Base-by-base conservation (phyloP, 2,329 filamentous ascomycete species). In the Diaporthe batatas region DNA sequence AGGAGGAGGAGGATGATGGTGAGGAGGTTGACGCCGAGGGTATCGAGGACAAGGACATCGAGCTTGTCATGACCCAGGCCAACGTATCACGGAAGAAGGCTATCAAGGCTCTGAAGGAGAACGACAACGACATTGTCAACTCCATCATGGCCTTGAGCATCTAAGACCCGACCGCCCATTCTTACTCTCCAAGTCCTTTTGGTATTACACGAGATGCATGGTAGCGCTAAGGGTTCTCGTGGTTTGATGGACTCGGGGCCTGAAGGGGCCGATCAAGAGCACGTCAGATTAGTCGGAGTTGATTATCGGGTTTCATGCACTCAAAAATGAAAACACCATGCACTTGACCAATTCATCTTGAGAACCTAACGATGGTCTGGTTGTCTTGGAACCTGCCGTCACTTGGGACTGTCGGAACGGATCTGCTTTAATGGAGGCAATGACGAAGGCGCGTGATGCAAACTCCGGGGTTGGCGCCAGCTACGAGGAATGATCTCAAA, bases 51-150 rank as follows among this genome's bases (percentile, higher is more conserved):
- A 99, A 99, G 92, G 97, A 99, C 84, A 99, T 99, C 81, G 96
- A 99, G 86, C 91, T 99, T 73, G 96, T 99, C 85, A 98, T 98
- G 94, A 94, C 94, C 79, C 96, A 99, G 87, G 96, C 96, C 80
- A 96, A 89, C 81, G 97, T 99, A 80, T 98, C 94, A 79, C 91
- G 96, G 85, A 98, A 97, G 88, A 98, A 98, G 91, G 96, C 96
- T 75, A 91, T 99, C 88, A 99, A 98, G 88, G 96, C 97, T 72
- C 90, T 99, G 82, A 95, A 95, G 89, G 96, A 98, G 89, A 99
- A 99, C 83, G 96, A 98, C 87, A 98, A 98, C 82, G 96, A 99
- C 84, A 99, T 99, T 87, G 96, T 99, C 89, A 99, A 99, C 90
- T 98, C 96, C 80, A 99, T 99, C 88, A 99, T 99, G 96, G 95